Percentiles rank a stretch among this genome's conserved stretches.
Conservation (phyloP, 192 early-diverging fungal species). For the Rhizophlyctis rosea region DNA sequence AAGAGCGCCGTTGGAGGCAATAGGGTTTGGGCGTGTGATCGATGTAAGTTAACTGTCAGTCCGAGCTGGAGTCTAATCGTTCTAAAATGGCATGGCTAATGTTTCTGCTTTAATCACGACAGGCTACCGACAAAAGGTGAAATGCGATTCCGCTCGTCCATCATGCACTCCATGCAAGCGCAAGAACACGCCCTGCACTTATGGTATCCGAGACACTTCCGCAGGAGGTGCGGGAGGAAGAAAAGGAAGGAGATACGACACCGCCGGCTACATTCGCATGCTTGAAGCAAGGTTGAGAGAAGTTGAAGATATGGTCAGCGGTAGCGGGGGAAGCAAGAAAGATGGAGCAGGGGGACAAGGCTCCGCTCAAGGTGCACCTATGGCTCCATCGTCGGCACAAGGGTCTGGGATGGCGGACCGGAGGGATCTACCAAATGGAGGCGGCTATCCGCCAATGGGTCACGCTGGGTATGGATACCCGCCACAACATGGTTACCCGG, state of each 20-base stretch:
- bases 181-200: conserved; percentile 13
- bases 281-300: conserved; percentile 20
- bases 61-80: neutral
- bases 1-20: conserved; percentile 1
- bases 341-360: neutral
- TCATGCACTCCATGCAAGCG: conserved; percentile 24
- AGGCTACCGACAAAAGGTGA: conserved; percentile 26
- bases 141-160: conserved; percentile 22
- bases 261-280: conserved; percentile 28
- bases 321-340: neutral
- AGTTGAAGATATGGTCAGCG: conserved; percentile 11
- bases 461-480: neutral
- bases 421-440: no score
- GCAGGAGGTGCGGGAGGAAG: conserved; percentile 1
- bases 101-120: neutral
- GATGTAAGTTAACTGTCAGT: conserved; percentile 15
- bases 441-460: no score
- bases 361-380: neutral
- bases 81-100: neutral
- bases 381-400: neutral
- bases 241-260: conserved; percentile 14
- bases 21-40: conserved; percentile 28
- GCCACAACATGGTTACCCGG: neutral
- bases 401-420: neutral
- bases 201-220: conserved; percentile 16